Conservation (phyloP, 345 rosid genomes). For the Microthlaspi erraticum region DNA sequence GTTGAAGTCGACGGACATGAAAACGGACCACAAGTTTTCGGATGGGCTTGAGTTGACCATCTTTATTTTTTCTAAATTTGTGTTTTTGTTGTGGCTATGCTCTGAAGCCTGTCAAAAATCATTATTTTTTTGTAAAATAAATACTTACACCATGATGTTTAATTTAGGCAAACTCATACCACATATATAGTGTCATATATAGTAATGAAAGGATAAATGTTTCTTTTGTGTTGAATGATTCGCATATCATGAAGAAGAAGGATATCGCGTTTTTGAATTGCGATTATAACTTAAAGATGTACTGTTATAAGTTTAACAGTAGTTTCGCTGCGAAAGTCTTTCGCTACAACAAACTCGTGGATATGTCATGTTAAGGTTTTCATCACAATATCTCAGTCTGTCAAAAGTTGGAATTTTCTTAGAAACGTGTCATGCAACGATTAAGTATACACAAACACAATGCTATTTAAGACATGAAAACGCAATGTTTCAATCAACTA, state of each 20-base stretch:
- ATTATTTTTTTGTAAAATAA: too few species aligned
- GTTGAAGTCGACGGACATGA: not conserved
- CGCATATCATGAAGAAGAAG: not conserved
- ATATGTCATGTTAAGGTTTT: not conserved
- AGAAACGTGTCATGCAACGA: not conserved
- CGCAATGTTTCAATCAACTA: not conserved
- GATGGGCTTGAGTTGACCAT: too few species aligned
- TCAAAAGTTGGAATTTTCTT: not conserved
- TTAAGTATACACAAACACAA: not conserved
- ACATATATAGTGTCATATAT: too few species aligned
- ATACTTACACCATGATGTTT: too few species aligned
- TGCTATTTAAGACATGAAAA: not conserved
- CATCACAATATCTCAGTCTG: not conserved
- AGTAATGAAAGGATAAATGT: too few species aligned
- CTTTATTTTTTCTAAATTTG: too few species aligned
- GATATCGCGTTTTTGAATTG: not conserved
- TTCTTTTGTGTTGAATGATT: too few species aligned
- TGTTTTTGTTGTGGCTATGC: too few species aligned
- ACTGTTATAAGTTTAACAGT: not conserved
- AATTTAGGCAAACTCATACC: too few species aligned
- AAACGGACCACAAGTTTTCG: too few species aligned
- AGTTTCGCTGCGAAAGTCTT: too few species aligned
- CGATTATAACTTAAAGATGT: not conserved
- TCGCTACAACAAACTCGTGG: not conserved
- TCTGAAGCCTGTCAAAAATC: too few species aligned